These are phyloP conservation scores for Backusella circina DNA, from an alignment of 192 early-diverging fungal genomes.

Conservation along the genomic window DNA sequence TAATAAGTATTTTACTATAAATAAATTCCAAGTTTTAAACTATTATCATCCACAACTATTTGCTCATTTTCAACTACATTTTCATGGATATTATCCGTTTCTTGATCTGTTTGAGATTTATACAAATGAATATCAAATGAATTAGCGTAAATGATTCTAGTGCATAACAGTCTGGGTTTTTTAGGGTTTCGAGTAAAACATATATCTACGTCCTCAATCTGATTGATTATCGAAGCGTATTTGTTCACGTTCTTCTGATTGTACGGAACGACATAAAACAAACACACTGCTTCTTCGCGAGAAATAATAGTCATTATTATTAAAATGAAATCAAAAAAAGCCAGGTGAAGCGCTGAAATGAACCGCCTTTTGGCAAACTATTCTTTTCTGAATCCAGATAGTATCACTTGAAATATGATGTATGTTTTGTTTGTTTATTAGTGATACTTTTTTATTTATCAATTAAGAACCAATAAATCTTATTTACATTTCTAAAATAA, in stretches of 20 bases:
- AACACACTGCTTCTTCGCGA: conserved; percentile 9
- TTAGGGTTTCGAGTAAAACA: conserved; percentile 9
- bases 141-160: not conserved
- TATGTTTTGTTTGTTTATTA: too few relatives aligned
- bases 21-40: not conserved
- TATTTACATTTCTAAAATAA: too few relatives aligned
- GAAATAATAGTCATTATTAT: not conserved
- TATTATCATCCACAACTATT: conserved; percentile 7
- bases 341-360: not conserved
- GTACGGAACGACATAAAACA: conserved; percentile 3
- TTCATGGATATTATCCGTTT: conserved; percentile 2
- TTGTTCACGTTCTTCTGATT: not conserved
- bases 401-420: too few relatives aligned
- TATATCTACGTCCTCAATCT: conserved; percentile 2
- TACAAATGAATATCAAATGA: not conserved
- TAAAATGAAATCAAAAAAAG: too few relatives aligned
- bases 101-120: conserved; percentile 7
- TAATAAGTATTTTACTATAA: not conserved
- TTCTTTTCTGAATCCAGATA: too few relatives aligned
- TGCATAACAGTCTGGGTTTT: not conserved
- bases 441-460: too few relatives aligned
- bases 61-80: conserved; percentile 4
- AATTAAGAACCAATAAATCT: too few relatives aligned
- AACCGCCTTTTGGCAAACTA: too few relatives aligned
- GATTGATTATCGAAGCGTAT: not conserved